Evolutionary conservation across 495 filamentous ascomycete species (phyloP).

Genomic region (Hypomontagnella monticulosa): DNA sequence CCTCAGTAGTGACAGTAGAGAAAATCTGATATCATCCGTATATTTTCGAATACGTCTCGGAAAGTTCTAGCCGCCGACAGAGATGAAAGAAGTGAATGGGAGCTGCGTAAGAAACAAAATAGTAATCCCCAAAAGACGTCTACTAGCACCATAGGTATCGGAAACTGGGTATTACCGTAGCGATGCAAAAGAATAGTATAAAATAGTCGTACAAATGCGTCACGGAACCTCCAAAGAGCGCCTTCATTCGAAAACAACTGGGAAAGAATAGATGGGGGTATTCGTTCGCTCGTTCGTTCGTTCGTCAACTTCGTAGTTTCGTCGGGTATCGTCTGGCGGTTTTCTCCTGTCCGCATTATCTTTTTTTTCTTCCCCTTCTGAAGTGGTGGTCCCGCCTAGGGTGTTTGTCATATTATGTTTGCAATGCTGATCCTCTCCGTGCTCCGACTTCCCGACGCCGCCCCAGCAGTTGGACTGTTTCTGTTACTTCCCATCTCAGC

Average conservation of each 20-base stretch:
- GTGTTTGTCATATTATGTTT: slow-evolving; percentile 71
- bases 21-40: slow-evolving; percentile 22
- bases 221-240: slow-evolving; percentile 25
- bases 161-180: slow-evolving; percentile 38
- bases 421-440: slow-evolving; percentile 79
- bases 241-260: slow-evolving; percentile 17
- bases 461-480: slow-evolving; percentile 50
- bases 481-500: slow-evolving; percentile 49
- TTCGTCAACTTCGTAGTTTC: slow-evolving; percentile 42
- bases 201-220: slow-evolving; percentile 42
- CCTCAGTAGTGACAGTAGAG: slow-evolving; percentile 34
- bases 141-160: slow-evolving; percentile 26
- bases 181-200: slow-evolving; percentile 42
- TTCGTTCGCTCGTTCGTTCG: slow-evolving; percentile 33
- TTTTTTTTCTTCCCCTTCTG: neutral
- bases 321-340: slow-evolving; percentile 29
- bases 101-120: slow-evolving; percentile 8
- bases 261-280: slow-evolving; percentile 36
- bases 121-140: slow-evolving; percentile 22
- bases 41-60: slow-evolving; percentile 8
- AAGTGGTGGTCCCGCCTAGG: neutral
- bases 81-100: slow-evolving; percentile 12
- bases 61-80: slow-evolving; percentile 20
- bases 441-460: slow-evolving; percentile 50
- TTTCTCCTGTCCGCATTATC: neutral